A percentile compares a stretch with the other conserved stretches of the same genome.
phyloP scores from a whole-genome alignment of 2,329 filamentous ascomycete species.

The Cytospora chrysosperma region DNA sequence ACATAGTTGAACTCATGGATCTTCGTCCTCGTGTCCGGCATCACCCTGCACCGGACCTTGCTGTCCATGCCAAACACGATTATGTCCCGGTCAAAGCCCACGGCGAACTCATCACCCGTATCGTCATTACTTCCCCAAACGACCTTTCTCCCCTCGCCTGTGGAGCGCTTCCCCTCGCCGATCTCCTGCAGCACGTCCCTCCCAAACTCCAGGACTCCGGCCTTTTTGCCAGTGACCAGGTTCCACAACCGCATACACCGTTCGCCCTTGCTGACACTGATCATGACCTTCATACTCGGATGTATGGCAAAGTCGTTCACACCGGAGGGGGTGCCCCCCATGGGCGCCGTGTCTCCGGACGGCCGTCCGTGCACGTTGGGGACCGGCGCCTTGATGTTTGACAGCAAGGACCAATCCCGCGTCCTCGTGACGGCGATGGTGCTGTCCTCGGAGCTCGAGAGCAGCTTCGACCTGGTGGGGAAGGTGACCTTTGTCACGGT shows the following conservation, averaged over 20 bases:
- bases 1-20: conserved; percentile 81
- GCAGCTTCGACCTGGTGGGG: conserved; percentile 80
- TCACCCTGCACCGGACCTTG: conserved; percentile 71
- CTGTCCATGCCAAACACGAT: conserved; percentile 89
- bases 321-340: conserved; percentile 78
- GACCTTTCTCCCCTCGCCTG: conserved; percentile 80
- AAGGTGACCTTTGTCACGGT: conserved; percentile 79
- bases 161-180: conserved; percentile 73
- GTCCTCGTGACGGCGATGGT: conserved; percentile 85
- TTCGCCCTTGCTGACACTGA: conserved; percentile 87
- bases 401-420: conserved; percentile 85
- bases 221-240: conserved; percentile 92
- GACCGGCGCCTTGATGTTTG: conserved; percentile 83
- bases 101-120: conserved; percentile 77
- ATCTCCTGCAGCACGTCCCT: conserved; percentile 69
- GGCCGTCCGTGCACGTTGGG: conserved; percentile 78
- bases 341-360: conserved; percentile 83
- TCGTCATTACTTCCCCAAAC: conserved; percentile 73
- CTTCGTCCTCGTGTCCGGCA: conserved; percentile 70
- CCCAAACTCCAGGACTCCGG: conserved; percentile 84
- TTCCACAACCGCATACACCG: conserved; percentile 95
- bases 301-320: conserved; percentile 95
- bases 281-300: conserved; percentile 94
- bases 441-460: conserved; percentile 87
- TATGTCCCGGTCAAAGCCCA: conserved; percentile 83